Conservation (phyloP, 345 rosid species). For the Pugionium dolabratum region DNA sequence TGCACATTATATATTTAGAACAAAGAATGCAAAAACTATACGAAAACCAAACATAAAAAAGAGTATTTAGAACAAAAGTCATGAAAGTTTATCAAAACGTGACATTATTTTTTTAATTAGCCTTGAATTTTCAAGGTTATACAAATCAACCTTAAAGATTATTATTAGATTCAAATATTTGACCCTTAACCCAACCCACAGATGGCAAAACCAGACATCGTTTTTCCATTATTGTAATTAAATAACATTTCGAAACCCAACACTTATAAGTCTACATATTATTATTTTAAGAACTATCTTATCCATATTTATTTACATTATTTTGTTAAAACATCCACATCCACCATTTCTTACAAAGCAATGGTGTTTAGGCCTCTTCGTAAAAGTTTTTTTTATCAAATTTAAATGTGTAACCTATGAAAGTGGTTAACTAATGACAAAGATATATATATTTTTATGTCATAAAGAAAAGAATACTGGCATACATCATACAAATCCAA, state of each 20-base stretch:
- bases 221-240: background rate
- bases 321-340: conserved; percentile 19
- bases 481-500: background rate
- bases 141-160: conserved; percentile 20
- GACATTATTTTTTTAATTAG: background rate
- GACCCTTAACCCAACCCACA: conserved; percentile 6
- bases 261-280: conserved; percentile 20
- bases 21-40: too few relatives aligned
- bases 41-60: too few relatives aligned
- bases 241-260: conserved; percentile 10
- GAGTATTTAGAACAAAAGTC: background rate
- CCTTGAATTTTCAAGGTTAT: conserved; percentile 15
- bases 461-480: too few relatives aligned
- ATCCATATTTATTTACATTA: conserved; percentile 27
- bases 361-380: conserved; percentile 22
- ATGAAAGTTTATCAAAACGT: conserved; percentile 5
- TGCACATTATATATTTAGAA: background rate
- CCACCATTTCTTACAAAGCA: conserved; percentile 37
- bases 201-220: background rate
- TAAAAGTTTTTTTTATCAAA: conserved; percentile 4
- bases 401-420: conserved; percentile 7
- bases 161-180: conserved; percentile 8
- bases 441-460: too few relatives aligned
- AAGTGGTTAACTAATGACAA: background rate
- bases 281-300: conserved; percentile 20